These are phyloP conservation scores for Ogataea henricii DNA, from an alignment of 805 yeast genomes.

Conservation along the genomic window DNA sequence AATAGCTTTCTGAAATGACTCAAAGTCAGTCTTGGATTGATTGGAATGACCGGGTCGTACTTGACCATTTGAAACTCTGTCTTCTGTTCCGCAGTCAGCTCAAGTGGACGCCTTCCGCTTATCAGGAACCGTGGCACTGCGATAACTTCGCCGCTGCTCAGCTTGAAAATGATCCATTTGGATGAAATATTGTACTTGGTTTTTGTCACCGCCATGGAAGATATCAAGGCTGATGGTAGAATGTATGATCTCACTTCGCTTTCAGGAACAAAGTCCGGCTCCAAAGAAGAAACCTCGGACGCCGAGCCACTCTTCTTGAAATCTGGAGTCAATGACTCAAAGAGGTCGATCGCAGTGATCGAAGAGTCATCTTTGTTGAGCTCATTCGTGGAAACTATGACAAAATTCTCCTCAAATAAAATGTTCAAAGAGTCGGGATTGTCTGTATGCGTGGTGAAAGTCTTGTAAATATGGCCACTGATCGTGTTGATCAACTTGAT, in stretches of 20 bases:
- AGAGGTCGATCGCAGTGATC: slow-evolving; percentile 75
- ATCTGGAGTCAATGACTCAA: slow-evolving; percentile 63
- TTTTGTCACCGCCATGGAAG: slow-evolving; percentile 50
- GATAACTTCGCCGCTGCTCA: slow-evolving; percentile 62
- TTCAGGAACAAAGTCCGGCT: slow-evolving; percentile 43
- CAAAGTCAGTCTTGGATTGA: slow-evolving; percentile 50
- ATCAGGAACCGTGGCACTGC: slow-evolving; percentile 70
- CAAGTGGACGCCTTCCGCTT: slow-evolving; percentile 69
- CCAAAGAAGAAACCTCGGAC: slow-evolving; percentile 19
- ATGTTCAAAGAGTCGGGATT: slow-evolving; percentile 44
- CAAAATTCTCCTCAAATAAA: slow-evolving; percentile 81
- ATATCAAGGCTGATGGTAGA: slow-evolving; percentile 56
- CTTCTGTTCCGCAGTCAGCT: slow-evolving; percentile 51
- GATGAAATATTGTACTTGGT: slow-evolving; percentile 70
- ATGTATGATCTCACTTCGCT: slow-evolving; percentile 58
- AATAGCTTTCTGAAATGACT: slow-evolving; percentile 52
- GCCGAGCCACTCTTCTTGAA: slow-evolving; percentile 32
- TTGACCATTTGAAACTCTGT: slow-evolving; percentile 60
- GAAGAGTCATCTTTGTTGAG: slow-evolving; percentile 49
- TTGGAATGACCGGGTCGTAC: slow-evolving; percentile 63
- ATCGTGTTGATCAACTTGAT: slow-evolving; percentile 65
- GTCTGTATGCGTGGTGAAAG: slow-evolving; percentile 36
- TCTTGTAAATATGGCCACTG: slow-evolving; percentile 60
- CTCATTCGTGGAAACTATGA: slow-evolving; percentile 66
- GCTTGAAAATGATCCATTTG: slow-evolving; percentile 61